Base-by-base conservation (phyloP, 2,329 filamentous ascomycete genomes). In the Cladorrhinum sp. region DNA sequence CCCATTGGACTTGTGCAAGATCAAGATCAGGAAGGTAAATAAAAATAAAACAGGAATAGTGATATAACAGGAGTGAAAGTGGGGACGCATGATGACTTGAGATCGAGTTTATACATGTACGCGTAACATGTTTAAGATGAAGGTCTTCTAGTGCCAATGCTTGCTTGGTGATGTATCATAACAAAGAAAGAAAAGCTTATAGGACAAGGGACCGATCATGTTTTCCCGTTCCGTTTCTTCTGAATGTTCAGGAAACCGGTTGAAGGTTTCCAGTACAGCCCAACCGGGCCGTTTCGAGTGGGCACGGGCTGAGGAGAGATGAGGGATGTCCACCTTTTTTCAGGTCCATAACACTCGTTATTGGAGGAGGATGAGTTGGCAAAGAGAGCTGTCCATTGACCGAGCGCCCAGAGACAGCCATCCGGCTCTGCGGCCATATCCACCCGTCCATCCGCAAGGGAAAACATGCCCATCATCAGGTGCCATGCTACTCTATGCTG, bases 311-410 rank as follows among this genome's bases (percentile, higher is more conserved):
- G 41, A 45, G 18, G 16, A 18, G 41, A 45, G 20, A 45, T 18
- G 41, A 18, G 41, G 3, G 27, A 50, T 52, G 51, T 29, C 23
- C 53, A 41, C 51, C 12, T 49, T 25, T n/a, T 38, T 24, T 52
- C 66, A 67, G 62, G 62, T 62, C 63, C 65, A 63, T 66, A 58
- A 62, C 55, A 25, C 36, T 25, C 57, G 56, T 62, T 63, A 66
- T 63, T 64, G 64, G 64, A 48, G 64, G 64, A 48, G 20, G 45
- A 53, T 57, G 57, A 7, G 57, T 57, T 63, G 59, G 60, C 58
- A 65, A 16, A 23, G 32, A 24, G 54, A 20, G 32, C 29, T 55
- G 52, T 16, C 18, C 25, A 36, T 48, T 24, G 36, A 32, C 18
- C 53, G 38, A 41, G 25, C 41, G 53, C 38, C 50, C 50, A 59